These are phyloP conservation scores for Cymbidium sinense DNA, from an alignment of 106 monocot genomes.

Conservation along the genomic window DNA sequence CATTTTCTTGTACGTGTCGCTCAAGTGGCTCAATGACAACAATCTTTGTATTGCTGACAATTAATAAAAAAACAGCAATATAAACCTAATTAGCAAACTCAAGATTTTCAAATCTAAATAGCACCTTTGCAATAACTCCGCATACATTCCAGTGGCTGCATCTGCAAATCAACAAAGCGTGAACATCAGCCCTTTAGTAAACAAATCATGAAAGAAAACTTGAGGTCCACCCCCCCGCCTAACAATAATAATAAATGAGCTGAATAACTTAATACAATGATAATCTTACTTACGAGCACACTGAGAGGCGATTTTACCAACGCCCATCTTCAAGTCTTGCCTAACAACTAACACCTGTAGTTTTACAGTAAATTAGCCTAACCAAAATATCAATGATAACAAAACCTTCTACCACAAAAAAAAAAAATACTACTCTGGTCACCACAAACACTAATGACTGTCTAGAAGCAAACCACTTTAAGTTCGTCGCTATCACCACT, in stretches of 20 bases:
- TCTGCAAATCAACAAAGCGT: conserved; percentile 41
- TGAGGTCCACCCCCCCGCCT: background rate
- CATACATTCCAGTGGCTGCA: conserved; percentile 88
- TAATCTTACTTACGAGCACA: conserved; percentile 90
- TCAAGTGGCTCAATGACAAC: no score
- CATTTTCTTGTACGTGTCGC: no score
- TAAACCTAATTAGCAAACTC: background rate
- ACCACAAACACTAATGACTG: background rate
- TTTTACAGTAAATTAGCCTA: background rate
- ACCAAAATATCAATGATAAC: background rate
- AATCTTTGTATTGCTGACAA: background rate
- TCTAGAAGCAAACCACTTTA: conserved; percentile 57
- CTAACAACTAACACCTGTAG: conserved; percentile 85
- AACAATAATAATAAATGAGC: no score
- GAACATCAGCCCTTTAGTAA: background rate
- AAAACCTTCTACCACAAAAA: background rate
- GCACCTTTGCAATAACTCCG: conserved; percentile 67
- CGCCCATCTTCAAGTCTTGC: conserved; percentile 92
- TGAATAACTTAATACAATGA: background rate
- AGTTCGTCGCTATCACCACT: conserved; percentile 46
- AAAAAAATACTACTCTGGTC: background rate
- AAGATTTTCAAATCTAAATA: conserved; percentile 2
- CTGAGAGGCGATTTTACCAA: conserved; percentile 95
- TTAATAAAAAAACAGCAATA: background rate
- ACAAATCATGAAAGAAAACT: background rate